A percentile compares a stretch with the other conserved stretches of the same genome.
phyloP scores from a whole-genome alignment of 495 filamentous ascomycete genomes.

The Aspergillus indologenus region DNA sequence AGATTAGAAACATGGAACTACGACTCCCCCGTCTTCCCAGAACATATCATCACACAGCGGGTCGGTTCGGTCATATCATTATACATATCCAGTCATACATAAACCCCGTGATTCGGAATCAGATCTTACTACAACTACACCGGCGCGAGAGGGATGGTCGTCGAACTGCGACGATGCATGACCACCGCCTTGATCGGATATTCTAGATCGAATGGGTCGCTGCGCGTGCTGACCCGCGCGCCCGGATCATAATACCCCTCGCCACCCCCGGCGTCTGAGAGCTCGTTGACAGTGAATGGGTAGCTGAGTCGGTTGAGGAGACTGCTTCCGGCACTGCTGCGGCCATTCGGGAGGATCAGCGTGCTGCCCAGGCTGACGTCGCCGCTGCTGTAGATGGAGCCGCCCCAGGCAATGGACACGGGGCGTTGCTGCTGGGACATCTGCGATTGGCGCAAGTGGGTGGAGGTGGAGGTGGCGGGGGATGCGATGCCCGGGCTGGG shows the following conservation, averaged over 20 bases:
- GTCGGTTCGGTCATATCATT: not conserved
- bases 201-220: constrained; percentile 66
- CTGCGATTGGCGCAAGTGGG: not conserved
- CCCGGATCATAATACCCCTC: not conserved
- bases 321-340: constrained; percentile 21
- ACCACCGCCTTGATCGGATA: constrained; percentile 29
- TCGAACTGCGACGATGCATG: constrained; percentile 15
- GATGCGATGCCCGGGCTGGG: not conserved
- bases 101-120: not conserved
- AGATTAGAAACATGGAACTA: too few relatives aligned
- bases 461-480: not conserved
- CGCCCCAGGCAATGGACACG: not conserved
- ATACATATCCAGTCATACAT: not conserved
- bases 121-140: constrained; percentile 4
- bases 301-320: constrained; percentile 16
- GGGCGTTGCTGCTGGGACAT: not conserved
- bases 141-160: constrained; percentile 8
- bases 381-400: constrained; percentile 25
- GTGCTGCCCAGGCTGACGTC: constrained; percentile 24
- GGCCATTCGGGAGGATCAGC: constrained; percentile 20
- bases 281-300: constrained; percentile 11
- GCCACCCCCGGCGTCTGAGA: not conserved
- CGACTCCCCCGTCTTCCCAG: too few relatives aligned
- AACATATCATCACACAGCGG: not conserved
- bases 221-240: constrained; percentile 41